Base-by-base conservation (phyloP, 169 alveolate genomes). In the Plasmodium malariae region DNA sequence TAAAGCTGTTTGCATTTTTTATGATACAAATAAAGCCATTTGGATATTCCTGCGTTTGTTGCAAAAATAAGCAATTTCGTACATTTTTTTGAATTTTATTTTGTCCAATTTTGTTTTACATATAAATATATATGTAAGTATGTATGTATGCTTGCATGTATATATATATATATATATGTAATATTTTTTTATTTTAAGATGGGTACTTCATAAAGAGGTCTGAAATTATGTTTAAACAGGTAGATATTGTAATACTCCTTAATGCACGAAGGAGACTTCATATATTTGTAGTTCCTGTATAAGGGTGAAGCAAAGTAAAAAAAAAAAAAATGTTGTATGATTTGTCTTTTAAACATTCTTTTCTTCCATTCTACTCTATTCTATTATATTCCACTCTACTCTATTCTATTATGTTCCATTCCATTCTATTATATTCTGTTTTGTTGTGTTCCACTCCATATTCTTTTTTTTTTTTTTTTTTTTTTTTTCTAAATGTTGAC, bases 241-340 rank as follows among this genome's bases (percentile, higher is more conserved):
- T 80, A 80, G 28, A 80, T 80, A 32, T 80, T 80, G 60, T 80
- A 80, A 32, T 80, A 80, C 28, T 80, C 90, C 32, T 67, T 80
- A 7, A 80, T 80, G 14, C 83, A 30, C 19, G 90, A 80, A 5
- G 90, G 90, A 14, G 90, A 80, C 67, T 80, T 80, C 90, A 80
- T 55, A 43, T 80, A 80, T 40, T 80, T 80, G 63, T 80, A 80
- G 71, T 80, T 80, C 80, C 90, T 80, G 68, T 6, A 36, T n/a
- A n/a, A n/a, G n/a, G n/a, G n/a, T n/a, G n/a, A 19, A 37, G 21
- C n/a, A 51, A 37, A 40, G 30, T 28, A 17, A 19, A 30, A 30
- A 17, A 34, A 32, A 54, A 6, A 19, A 21, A n/a, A 11, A 36
- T 76, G 60, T 28, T 32, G 45, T 34, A 4, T 26, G 14, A 19